Percentiles rank a stretch among this genome's conserved stretches.
phyloP scores from a whole-genome alignment of 768 basidiomycete genomes.

The Boletales sp. region DNA sequence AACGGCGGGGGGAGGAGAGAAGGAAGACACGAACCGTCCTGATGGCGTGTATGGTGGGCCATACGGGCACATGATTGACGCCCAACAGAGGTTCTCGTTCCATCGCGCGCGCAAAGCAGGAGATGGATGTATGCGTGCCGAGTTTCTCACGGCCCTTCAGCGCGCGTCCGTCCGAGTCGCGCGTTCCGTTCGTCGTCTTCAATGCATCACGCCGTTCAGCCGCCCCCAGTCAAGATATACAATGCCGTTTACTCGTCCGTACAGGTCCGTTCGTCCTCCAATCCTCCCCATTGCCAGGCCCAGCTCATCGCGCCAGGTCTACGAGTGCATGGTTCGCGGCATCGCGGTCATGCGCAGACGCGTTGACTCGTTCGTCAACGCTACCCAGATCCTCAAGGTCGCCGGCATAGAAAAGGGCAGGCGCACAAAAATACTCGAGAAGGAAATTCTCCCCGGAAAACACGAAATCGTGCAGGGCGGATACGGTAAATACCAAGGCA shows the following conservation, averaged over 20 bases:
- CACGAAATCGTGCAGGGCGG: constrained; percentile 99
- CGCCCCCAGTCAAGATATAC: constrained; percentile 76
- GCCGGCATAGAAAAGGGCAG: constrained; percentile 97
- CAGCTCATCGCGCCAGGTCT: constrained; percentile 55
- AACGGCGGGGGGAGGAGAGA: not conserved
- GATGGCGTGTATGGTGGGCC: constrained; percentile 80
- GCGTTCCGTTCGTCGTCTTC: constrained; percentile 28
- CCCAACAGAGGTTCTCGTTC: constrained; percentile 40
- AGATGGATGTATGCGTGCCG: not conserved
- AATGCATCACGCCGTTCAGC: constrained; percentile 33
- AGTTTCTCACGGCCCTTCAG: constrained; percentile 24
- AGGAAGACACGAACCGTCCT: constrained; percentile 44
- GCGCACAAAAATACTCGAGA: constrained; percentile 94
- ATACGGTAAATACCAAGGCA: constrained; percentile 99
- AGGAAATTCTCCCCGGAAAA: constrained; percentile 91
- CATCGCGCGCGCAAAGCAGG: constrained; percentile 8
- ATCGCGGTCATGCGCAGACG: constrained; percentile 98
- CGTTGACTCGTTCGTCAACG: constrained; percentile 94
- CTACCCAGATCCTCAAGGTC: constrained; percentile 98
- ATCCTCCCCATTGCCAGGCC: not conserved
- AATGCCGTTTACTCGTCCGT: constrained; percentile 92
- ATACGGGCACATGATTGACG: constrained; percentile 54
- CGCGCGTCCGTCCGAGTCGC: constrained; percentile 28
- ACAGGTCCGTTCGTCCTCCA: constrained; percentile 45
- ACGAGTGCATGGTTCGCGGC: constrained; percentile 97